A percentile compares a stretch with the other conserved stretches of the same genome.
Evolutionary conservation across 345 rosid genomes (phyloP).

Genomic region (Kernera saxatilis): DNA sequence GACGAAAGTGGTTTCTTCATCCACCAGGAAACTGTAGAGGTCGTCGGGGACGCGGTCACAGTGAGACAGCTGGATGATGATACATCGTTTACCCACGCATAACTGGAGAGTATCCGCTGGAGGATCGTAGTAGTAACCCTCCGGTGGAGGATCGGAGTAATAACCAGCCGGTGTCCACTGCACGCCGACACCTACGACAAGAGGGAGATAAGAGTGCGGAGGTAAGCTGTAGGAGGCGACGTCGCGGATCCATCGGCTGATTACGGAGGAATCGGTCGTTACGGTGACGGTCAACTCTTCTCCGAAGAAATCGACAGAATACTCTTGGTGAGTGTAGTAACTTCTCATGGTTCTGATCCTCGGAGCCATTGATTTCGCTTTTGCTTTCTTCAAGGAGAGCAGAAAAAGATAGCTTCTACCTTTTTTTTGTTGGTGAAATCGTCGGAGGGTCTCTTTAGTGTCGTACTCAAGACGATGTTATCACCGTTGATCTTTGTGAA

Average conservation of each 20-base stretch:
- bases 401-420: background rate
- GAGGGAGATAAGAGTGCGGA: background rate
- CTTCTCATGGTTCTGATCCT: background rate
- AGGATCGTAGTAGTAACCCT: background rate
- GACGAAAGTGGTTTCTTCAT: background rate
- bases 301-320: conserved; percentile 25
- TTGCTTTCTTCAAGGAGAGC: background rate
- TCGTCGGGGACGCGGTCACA: background rate
- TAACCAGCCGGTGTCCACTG: conserved; percentile 17
- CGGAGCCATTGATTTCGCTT: conserved; percentile 7
- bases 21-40: conserved; percentile 24
- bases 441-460: no score
- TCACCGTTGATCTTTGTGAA: background rate
- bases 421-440: no score
- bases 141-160: background rate
- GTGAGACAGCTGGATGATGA: conserved; percentile 31
- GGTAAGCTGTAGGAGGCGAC: background rate
- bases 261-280: conserved; percentile 28
- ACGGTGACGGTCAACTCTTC: conserved; percentile 3
- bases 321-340: background rate
- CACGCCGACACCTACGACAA: conserved; percentile 35
- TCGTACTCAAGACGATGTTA: background rate
- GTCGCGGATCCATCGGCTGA: conserved; percentile 20
- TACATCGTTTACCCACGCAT: conserved; percentile 25
- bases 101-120: conserved; percentile 29